Conservation (phyloP, 495 filamentous ascomycete species). For the Penicillium paxilli region DNA sequence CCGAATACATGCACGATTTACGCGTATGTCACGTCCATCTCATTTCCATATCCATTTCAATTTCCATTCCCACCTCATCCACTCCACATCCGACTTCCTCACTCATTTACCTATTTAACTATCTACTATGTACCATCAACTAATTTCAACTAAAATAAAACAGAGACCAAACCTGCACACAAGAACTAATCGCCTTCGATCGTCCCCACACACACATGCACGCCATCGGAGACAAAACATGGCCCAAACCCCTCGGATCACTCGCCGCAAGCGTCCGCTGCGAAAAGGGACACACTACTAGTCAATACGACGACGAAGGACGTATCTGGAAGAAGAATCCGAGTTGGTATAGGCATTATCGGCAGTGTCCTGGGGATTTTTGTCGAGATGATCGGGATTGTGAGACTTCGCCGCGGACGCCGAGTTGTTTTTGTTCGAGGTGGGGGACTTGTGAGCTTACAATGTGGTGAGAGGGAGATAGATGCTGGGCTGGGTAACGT, state of each 20-base stretch:
- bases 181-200: not conserved
- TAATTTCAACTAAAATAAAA: not conserved
- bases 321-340: not conserved
- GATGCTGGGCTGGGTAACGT: too few relatives aligned
- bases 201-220: not conserved
- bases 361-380: not conserved
- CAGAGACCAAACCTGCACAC: not conserved
- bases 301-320: not conserved
- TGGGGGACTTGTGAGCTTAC: not conserved
- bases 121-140: too few relatives aligned
- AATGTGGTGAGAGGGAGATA: not conserved
- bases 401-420: not conserved
- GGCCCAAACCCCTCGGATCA: not conserved
- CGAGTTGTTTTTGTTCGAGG: not conserved
- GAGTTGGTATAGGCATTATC: not conserved
- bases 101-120: too few relatives aligned
- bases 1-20: not conserved
- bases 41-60: not conserved
- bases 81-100: too few relatives aligned
- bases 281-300: not conserved
- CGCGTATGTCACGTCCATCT: not conserved
- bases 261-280: not conserved
- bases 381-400: slow-evolving; percentile 3
- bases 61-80: too few relatives aligned
- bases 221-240: not conserved